Conservation (phyloP, 2,329 filamentous ascomycete genomes). For the Diaporthe vaccinii region DNA sequence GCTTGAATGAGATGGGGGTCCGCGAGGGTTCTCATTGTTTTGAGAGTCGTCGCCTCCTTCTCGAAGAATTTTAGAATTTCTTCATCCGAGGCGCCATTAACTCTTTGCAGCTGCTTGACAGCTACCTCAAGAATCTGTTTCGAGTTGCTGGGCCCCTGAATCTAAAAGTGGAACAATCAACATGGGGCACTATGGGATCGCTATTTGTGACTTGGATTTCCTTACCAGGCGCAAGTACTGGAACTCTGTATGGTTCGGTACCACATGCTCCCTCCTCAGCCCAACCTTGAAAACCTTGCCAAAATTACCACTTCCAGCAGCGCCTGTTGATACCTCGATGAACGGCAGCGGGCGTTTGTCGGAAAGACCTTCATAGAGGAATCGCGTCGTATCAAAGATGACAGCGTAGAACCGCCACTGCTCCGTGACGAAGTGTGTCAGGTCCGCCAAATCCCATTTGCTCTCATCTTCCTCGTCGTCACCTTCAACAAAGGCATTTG, state of each 20-base stretch:
- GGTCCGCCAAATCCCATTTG: background rate
- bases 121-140: background rate
- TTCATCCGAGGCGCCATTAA: background rate
- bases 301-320: background rate
- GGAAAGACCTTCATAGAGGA: background rate
- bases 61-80: background rate
- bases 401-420: background rate
- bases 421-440: background rate
- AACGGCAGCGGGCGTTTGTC: background rate
- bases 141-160: too few species aligned
- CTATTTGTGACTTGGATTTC: background rate
- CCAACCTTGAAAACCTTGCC: background rate
- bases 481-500: background rate
- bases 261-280: background rate
- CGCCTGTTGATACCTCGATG: background rate
- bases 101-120: background rate
- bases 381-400: background rate
- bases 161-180: background rate
- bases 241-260: background rate
- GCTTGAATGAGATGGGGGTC: conserved; percentile 2
- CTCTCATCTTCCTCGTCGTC: background rate
- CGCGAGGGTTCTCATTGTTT: background rate
- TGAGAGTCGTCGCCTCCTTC: background rate
- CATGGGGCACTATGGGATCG: background rate
- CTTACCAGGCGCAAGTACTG: background rate